phyloP scores from a whole-genome alignment of 345 rosid genomes.

The Eucalyptus urophylla region DNA sequence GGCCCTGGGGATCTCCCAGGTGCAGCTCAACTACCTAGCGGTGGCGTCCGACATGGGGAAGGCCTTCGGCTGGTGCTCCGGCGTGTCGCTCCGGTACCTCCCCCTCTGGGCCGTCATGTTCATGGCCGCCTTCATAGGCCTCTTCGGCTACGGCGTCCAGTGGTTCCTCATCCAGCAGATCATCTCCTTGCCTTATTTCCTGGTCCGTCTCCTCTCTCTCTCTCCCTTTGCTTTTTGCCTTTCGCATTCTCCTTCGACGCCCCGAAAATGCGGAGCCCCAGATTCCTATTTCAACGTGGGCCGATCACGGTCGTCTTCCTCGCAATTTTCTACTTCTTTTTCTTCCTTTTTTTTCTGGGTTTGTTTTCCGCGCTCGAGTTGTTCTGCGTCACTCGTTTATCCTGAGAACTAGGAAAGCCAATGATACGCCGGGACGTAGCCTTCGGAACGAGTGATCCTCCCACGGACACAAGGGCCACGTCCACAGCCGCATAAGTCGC shows the following conservation, averaged over 20 bases:
- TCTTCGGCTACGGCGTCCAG: conserved; percentile 54
- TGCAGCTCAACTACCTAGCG: conserved; percentile 50
- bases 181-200: conserved; percentile 46
- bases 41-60: conserved; percentile 82
- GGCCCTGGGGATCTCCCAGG: conserved; percentile 62
- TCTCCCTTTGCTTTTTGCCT: background rate
- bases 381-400: background rate
- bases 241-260: background rate
- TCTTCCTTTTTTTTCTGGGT: no score
- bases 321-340: background rate
- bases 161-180: conserved; percentile 49
- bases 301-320: background rate
- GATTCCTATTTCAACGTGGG: background rate
- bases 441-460: background rate
- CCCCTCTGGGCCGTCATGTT: conserved; percentile 55
- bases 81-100: conserved; percentile 33
- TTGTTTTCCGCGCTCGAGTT: background rate
- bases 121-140: conserved; percentile 39
- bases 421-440: background rate
- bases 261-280: background rate
- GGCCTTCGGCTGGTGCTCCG: conserved; percentile 69
- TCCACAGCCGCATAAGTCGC: background rate
- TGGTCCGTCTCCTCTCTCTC: conserved; percentile 21
- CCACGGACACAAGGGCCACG: background rate
- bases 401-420: background rate